phyloP scores from a whole-genome alignment of 108 stramenopile species.

The Nitzschia putrida region DNA sequence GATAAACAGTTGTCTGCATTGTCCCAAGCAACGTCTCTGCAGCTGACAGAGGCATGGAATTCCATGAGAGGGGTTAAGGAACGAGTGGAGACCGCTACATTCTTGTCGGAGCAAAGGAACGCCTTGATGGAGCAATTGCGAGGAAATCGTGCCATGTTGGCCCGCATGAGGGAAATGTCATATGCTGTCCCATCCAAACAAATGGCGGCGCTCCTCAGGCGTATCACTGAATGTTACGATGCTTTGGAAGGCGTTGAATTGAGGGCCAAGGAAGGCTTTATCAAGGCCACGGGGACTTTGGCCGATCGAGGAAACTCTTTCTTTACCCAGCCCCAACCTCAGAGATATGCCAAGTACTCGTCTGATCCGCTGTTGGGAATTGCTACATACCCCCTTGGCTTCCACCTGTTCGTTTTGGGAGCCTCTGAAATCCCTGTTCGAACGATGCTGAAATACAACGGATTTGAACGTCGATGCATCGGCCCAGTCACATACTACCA shows the following conservation, averaged over 20 bases:
- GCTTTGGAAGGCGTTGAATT: constrained; percentile 65
- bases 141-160: constrained; percentile 69
- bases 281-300: constrained; percentile 66
- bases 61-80: constrained; percentile 73
- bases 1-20: constrained; percentile 76
- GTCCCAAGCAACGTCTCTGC: constrained; percentile 63
- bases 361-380: constrained; percentile 78
- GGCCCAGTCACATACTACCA: constrained; percentile 81
- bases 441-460: constrained; percentile 61
- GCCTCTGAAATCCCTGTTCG: constrained; percentile 69
- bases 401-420: constrained; percentile 65
- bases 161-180: constrained; percentile 68
- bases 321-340: constrained; percentile 53
- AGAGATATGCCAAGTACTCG: constrained; percentile 66
- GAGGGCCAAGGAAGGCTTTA: constrained; percentile 45
- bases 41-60: constrained; percentile 77
- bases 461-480: constrained; percentile 63
- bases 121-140: constrained; percentile 68
- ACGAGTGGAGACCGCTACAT: constrained; percentile 73
- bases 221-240: constrained; percentile 81
- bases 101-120: constrained; percentile 58
- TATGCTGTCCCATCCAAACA: constrained; percentile 76
- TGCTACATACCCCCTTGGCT: constrained; percentile 70
- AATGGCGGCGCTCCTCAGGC: constrained; percentile 83
- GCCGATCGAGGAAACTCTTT: constrained; percentile 43